Evolutionary conservation across 2,329 filamentous ascomycete genomes (phyloP).

Genomic region (Apiospora kogelbergensis): DNA sequence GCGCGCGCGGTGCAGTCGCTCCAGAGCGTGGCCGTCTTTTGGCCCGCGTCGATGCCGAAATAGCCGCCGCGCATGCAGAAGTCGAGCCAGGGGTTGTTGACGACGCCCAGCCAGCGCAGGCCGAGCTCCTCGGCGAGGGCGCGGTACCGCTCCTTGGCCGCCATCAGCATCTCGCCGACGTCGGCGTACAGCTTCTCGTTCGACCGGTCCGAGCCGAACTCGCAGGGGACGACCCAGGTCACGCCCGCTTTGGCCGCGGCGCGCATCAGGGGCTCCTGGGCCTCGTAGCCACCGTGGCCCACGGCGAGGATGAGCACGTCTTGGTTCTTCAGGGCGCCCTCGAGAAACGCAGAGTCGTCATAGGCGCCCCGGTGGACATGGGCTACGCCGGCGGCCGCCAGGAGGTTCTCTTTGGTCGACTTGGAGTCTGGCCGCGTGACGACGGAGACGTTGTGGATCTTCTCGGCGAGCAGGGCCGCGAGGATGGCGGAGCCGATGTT

Average conservation of each 20-base stretch:
- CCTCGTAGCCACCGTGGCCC: constrained; percentile 20
- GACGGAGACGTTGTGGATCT: constrained; percentile 30
- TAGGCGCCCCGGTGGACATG: constrained; percentile 21
- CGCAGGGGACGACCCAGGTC: constrained; percentile 30
- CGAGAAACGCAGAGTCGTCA: constrained; percentile 25
- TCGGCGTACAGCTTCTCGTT: constrained; percentile 21
- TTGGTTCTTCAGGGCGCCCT: constrained; percentile 30
- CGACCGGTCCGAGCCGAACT: constrained; percentile 32
- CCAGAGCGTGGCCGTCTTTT: constrained; percentile 29
- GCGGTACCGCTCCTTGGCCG: constrained; percentile 23
- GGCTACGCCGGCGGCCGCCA: constrained; percentile 11
- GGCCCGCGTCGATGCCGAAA: constrained; percentile 32
- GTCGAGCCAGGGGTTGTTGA: constrained; percentile 33
- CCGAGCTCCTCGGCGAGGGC: background rate
- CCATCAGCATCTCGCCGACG: constrained; percentile 19
- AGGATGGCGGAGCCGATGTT: constrained; percentile 30
- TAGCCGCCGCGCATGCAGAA: constrained; percentile 28
- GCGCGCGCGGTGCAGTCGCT: constrained; percentile 29
- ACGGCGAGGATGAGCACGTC: constrained; percentile 33
- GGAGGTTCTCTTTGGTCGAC: constrained; percentile 18
- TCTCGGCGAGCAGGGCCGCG: constrained; percentile 25
- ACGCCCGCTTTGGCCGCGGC: constrained; percentile 34
- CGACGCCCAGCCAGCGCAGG: constrained; percentile 1
- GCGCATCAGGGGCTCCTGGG: constrained; percentile 28
- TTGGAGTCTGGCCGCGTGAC: constrained; percentile 30